phyloP scores from a whole-genome alignment of 2,329 filamentous ascomycete genomes.

The Samsoniella hepiali region DNA sequence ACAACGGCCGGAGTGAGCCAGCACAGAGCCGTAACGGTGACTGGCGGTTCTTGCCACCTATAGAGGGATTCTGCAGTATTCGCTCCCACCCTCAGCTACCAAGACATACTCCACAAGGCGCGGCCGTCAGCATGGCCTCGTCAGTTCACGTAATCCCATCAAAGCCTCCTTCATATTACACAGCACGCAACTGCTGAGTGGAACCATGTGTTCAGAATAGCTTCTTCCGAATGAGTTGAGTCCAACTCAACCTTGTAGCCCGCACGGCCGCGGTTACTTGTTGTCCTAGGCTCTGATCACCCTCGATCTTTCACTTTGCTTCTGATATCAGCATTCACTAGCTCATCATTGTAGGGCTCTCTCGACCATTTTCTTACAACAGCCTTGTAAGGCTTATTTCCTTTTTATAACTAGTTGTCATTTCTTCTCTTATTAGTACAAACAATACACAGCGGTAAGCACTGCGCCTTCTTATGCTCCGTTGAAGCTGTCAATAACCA shows the following conservation, averaged over 20 bases:
- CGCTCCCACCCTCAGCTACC: neutral
- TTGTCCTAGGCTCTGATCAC: neutral
- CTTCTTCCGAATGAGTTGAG: neutral
- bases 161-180: constrained; percentile 1
- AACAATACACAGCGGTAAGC: neutral
- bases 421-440: neutral
- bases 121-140: constrained; percentile 10
- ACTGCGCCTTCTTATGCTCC: too few species aligned
- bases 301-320: neutral
- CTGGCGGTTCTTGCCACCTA: neutral
- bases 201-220: neutral
- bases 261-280: neutral
- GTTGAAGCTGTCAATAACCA: neutral
- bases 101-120: constrained; percentile 2
- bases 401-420: neutral
- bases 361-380: neutral
- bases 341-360: neutral
- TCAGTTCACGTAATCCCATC: neutral
- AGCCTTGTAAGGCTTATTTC: neutral
- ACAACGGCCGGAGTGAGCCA: neutral
- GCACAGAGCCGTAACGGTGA: neutral
- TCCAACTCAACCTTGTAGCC: neutral
- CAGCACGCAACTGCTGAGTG: neutral
- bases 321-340: neutral
- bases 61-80: neutral